phyloP scores from a whole-genome alignment of 306 rosid genomes.

The Cicer yamashitae region DNA sequence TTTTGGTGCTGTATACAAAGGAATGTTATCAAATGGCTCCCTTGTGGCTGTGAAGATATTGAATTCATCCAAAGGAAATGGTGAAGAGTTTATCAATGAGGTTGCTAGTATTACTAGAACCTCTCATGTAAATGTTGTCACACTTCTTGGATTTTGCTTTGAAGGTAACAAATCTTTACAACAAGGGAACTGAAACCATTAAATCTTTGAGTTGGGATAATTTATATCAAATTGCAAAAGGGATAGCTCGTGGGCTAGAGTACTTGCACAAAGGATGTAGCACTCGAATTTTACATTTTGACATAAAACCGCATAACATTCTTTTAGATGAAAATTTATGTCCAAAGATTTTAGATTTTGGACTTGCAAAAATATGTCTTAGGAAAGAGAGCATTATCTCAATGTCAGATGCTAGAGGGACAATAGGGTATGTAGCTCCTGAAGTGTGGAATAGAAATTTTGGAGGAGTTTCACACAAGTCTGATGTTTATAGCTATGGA shows the following conservation, averaged over 20 bases:
- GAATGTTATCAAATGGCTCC: background rate
- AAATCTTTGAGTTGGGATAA: background rate
- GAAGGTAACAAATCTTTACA: constrained; percentile 2
- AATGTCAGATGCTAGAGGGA: background rate
- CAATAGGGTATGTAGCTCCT: constrained; percentile 15
- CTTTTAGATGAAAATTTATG: background rate
- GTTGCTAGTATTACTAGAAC: constrained; percentile 2
- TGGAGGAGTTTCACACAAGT: constrained; percentile 23
- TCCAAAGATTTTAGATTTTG: constrained; percentile 12
- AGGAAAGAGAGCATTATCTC: background rate
- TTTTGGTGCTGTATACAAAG: constrained; percentile 7
- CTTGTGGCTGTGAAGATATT: background rate
- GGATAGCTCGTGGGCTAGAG: background rate
- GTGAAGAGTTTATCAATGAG: constrained; percentile 3
- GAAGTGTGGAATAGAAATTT: constrained; percentile 6
- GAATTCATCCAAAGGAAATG: background rate
- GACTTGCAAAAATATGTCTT: background rate
- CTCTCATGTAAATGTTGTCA: constrained; percentile 6
- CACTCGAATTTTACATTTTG: constrained; percentile 17
- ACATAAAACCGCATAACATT: constrained; percentile 17
- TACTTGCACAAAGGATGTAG: constrained; percentile 3
- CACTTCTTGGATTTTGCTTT: constrained; percentile 10
- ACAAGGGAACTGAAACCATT: background rate
- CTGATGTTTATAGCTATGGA: constrained; percentile 17
- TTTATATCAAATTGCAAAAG: background rate